Conservation (phyloP, 495 filamentous ascomycete species). For the Parathielavia hyrcaniae region DNA sequence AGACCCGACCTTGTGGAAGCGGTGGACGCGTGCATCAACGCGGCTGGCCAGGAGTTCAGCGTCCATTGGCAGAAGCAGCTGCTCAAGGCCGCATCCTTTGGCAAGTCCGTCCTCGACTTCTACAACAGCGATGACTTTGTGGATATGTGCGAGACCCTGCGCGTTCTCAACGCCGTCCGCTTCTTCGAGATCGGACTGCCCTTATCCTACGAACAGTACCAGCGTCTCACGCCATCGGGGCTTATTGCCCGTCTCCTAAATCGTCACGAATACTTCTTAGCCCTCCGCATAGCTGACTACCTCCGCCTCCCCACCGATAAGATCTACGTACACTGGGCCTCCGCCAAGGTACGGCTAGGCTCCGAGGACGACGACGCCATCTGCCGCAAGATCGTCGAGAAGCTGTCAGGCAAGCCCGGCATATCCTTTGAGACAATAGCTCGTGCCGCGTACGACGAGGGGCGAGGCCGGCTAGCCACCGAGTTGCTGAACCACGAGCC, state of each 20-base stretch:
- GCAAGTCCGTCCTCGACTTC: slow-evolving; percentile 91
- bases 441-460: slow-evolving; percentile 92
- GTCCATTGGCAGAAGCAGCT: slow-evolving; percentile 91
- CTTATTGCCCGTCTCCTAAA: slow-evolving; percentile 80
- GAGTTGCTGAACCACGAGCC: slow-evolving; percentile 89
- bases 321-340: slow-evolving; percentile 96
- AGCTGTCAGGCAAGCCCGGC: slow-evolving; percentile 76
- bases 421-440: slow-evolving; percentile 95
- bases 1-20: slow-evolving; percentile 78
- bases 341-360: slow-evolving; percentile 81
- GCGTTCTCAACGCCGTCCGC: slow-evolving; percentile 84
- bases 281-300: slow-evolving; percentile 83
- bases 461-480: slow-evolving; percentile 76
- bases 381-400: slow-evolving; percentile 78
- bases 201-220: slow-evolving; percentile 82
- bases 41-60: slow-evolving; percentile 86
- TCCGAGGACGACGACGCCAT: slow-evolving; percentile 82
- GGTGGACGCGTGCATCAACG: slow-evolving; percentile 84
- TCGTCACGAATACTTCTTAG: slow-evolving; percentile 84
- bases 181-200: slow-evolving; percentile 88
- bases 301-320: slow-evolving; percentile 77
- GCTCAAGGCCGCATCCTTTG: slow-evolving; percentile 90
- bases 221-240: slow-evolving; percentile 80
- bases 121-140: slow-evolving; percentile 98
- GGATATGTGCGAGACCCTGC: slow-evolving; percentile 91